Conservation (phyloP, 2,329 filamentous ascomycete species). For the Aspergillus sp. region DNA sequence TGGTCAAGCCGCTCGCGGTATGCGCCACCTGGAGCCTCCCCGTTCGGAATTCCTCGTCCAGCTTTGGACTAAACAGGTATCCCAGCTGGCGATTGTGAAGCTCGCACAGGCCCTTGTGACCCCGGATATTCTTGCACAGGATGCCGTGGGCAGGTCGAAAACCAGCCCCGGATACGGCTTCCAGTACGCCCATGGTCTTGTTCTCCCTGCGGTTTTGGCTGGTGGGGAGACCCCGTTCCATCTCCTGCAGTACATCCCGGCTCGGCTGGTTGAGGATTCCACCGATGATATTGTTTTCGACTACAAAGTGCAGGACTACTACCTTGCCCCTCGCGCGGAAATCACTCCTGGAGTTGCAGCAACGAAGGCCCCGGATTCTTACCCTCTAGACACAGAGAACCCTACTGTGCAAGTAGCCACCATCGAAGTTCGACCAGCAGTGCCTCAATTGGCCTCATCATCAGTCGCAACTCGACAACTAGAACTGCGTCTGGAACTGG, state of each 20-base stretch:
- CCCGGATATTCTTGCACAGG: background rate
- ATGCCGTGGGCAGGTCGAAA: background rate
- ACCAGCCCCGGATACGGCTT: conserved; percentile 20
- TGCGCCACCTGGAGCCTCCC: conserved; percentile 15
- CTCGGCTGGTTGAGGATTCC: conserved; percentile 7
- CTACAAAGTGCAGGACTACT: conserved; percentile 22
- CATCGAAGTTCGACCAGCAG: background rate
- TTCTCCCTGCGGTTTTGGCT: conserved; percentile 22
- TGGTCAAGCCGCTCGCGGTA: conserved; percentile 9
- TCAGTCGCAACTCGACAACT: background rate
- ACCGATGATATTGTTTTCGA: conserved; percentile 16
- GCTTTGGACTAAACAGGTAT: conserved; percentile 16
- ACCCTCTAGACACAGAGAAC: background rate
- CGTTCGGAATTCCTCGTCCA: conserved; percentile 16
- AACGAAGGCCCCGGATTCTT: background rate
- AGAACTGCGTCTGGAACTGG: conserved; percentile 12
- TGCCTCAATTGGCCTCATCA: rapidly evolving
- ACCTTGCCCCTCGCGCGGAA: conserved; percentile 16
- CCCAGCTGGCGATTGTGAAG: conserved; percentile 10
- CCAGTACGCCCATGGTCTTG: conserved; percentile 21
- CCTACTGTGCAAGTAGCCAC: background rate
- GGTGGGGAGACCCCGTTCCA: conserved; percentile 16
- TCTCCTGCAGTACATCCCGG: conserved; percentile 23
- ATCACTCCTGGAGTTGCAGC: conserved; percentile 9
- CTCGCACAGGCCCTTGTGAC: conserved; percentile 18